Evolutionary conservation across 1,139 yeast genomes (phyloP).

Genomic region (Geotrichum carabidarum): DNA sequence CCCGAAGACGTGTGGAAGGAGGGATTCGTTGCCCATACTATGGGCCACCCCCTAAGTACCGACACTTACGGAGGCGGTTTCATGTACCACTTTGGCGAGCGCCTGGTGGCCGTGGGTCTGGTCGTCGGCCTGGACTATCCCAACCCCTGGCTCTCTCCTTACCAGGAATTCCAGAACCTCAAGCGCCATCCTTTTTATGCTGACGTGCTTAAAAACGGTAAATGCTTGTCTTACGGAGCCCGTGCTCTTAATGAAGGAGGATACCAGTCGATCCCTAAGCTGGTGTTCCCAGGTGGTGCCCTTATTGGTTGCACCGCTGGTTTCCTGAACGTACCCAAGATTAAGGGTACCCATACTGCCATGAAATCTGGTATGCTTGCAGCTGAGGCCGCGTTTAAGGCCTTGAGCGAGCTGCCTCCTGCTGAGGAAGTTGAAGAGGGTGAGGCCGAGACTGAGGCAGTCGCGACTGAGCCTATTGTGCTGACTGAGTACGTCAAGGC

Average conservation of each 20-base stretch:
- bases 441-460: conserved; percentile 35
- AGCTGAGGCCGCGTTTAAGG: conserved; percentile 74
- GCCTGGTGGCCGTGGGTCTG: conserved; percentile 80
- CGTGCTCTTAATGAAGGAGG: conserved; percentile 97
- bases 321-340: conserved; percentile 91
- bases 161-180: conserved; percentile 91
- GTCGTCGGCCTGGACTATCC: conserved; percentile 90
- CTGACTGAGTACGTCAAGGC: conserved; percentile 56
- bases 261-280: conserved; percentile 79
- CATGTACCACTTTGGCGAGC: conserved; percentile 94
- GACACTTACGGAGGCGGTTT: conserved; percentile 93
- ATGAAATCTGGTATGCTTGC: conserved; percentile 93
- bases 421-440: conserved; percentile 45
- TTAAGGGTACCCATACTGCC: conserved; percentile 97
- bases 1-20: conserved; percentile 69
- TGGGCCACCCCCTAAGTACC: conserved; percentile 79
- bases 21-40: conserved; percentile 80
- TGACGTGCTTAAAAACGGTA: conserved; percentile 76
- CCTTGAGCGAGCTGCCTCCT: conserved; percentile 42
- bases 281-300: conserved; percentile 92
- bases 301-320: conserved; percentile 95
- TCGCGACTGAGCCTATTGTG: conserved; percentile 37
- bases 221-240: conserved; percentile 90
- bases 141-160: conserved; percentile 92
- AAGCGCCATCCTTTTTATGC: conserved; percentile 84